Evolutionary conservation across 441 rosid genomes (phyloP), one percentile per base, ranked within the genome.

Genomic region (Capsella rubella): DNA sequence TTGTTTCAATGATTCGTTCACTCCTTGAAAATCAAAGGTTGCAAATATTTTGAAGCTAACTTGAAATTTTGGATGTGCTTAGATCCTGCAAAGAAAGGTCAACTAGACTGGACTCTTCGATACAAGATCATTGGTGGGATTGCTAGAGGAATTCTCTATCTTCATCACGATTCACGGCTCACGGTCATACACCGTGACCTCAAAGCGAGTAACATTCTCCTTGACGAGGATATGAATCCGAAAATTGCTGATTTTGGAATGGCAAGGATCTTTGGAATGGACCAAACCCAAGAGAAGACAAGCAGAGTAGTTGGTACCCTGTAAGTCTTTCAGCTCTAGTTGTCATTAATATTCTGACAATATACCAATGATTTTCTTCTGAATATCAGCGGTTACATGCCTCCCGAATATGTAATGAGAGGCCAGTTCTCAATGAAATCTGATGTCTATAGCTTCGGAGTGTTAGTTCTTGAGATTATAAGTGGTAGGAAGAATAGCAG

Each of bases 111-210:
- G 50, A 45, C 18, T n/a, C 50, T 14, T 14, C 50, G 50, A 45
- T 45, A n/a, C 50, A 45, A n/a, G 16, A 45, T 45, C 18, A 45
- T 45, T 45, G 18, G 16, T n/a, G 50, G 50, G 18, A n/a, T 45
- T n/a, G 50, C 50, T n/a, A 45, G 50, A 45, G 50, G 50, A 0
- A 45, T 45, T 45, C 50, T 45, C 3, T 45, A 45, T 45, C 50
- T 45, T 45, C 50, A 45, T 45, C 50, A 45, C n/a, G 50, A 45
- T n/a, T 45, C 50, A 45, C 50, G 50, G 1, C 50, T 45, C 50
- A 45, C 50, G 8, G 18, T 45, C 50, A n/a, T 45, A 45, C 50
- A 45, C 50, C 50, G 50, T 45, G 50, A 45, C 18, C 18, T 45
- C 9, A 45, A 45, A 45, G 50, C 50, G 18, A 45, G 50, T 45